Percentiles rank a stretch among this genome's conserved stretches.
Conservation (phyloP, 1,139 yeast species). For the Yamadazyma songkhlaensis region DNA sequence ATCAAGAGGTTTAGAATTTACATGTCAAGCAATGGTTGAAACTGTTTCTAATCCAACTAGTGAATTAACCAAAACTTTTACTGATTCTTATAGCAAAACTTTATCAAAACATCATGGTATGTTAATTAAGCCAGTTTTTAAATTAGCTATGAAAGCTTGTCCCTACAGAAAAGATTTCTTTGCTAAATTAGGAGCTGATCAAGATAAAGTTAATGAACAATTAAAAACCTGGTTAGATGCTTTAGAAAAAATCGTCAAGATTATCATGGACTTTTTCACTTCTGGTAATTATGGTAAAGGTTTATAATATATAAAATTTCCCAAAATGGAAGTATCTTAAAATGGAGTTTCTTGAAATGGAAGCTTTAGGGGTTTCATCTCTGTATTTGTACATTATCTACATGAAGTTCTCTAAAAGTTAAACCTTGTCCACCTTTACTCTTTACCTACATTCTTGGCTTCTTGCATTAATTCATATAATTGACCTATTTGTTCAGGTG, state of each 20-base stretch:
- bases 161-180: conserved; percentile 89
- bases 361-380: too few species aligned
- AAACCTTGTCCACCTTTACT: too few species aligned
- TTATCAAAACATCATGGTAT: conserved; percentile 79
- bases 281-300: conserved; percentile 90
- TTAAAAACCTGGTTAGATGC: conserved; percentile 73
- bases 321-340: too few species aligned
- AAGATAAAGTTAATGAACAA: conserved; percentile 62
- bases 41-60: conserved; percentile 57
- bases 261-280: conserved; percentile 71
- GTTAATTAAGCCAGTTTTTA: conserved; percentile 81
- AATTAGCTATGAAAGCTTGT: conserved; percentile 93
- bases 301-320: conserved; percentile 38
- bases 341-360: too few species aligned
- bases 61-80: conserved; percentile 76
- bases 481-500: conserved; percentile 91
- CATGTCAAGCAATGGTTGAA: conserved; percentile 84
- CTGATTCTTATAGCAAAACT: conserved; percentile 78
- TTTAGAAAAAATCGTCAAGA: conserved; percentile 68
- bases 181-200: conserved; percentile 72
- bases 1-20: conserved; percentile 80
- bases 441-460: conserved; percentile 30
- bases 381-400: too few species aligned
- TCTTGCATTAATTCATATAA: conserved; percentile 48
- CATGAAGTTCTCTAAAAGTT: too few species aligned